Evolutionary conservation across 2,329 filamentous ascomycete species (phyloP).

Genomic region (Simplicillium sp.): DNA sequence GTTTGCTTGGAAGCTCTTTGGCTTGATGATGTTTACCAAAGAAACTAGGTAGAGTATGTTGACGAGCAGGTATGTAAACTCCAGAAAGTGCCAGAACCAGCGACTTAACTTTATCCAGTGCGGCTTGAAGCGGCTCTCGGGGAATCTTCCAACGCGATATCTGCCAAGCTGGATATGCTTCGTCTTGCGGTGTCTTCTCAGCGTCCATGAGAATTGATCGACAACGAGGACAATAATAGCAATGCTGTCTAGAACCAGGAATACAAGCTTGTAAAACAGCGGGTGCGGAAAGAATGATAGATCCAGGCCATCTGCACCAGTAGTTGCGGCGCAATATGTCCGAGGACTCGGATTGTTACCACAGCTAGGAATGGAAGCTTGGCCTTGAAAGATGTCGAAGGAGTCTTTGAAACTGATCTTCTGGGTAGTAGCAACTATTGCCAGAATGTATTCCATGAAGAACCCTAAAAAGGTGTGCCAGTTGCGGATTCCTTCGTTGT

Average conservation of each 20-base stretch:
- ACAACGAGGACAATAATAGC: slow-evolving; percentile 22
- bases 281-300: slow-evolving; percentile 27
- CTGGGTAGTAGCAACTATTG: slow-evolving; percentile 26
- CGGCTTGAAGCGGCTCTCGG: slow-evolving; percentile 16
- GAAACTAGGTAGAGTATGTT: slow-evolving; percentile 29
- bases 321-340: slow-evolving; percentile 25
- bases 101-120: slow-evolving; percentile 18
- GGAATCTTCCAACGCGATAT: slow-evolving; percentile 20
- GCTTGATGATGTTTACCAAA: slow-evolving; percentile 22
- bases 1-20: slow-evolving; percentile 23
- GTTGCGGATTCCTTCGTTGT: slow-evolving; percentile 28
- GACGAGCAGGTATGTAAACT: slow-evolving; percentile 24
- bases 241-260: slow-evolving; percentile 24
- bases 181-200: slow-evolving; percentile 22
- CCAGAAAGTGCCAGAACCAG: slow-evolving; percentile 24
- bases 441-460: slow-evolving; percentile 25
- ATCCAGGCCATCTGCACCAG: slow-evolving; percentile 20
- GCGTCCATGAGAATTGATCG: slow-evolving; percentile 26
- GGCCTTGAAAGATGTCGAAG: slow-evolving; percentile 22
- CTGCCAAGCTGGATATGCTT: slow-evolving; percentile 19
- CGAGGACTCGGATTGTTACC: slow-evolving; percentile 26
- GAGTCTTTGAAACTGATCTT: slow-evolving; percentile 23
- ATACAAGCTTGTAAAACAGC: slow-evolving; percentile 25
- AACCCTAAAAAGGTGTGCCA: slow-evolving; percentile 31
- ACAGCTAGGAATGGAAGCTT: slow-evolving; percentile 20